Base-by-base conservation (phyloP, 192 early-diverging fungal genomes). In the Gamsiella multidivaricata region DNA sequence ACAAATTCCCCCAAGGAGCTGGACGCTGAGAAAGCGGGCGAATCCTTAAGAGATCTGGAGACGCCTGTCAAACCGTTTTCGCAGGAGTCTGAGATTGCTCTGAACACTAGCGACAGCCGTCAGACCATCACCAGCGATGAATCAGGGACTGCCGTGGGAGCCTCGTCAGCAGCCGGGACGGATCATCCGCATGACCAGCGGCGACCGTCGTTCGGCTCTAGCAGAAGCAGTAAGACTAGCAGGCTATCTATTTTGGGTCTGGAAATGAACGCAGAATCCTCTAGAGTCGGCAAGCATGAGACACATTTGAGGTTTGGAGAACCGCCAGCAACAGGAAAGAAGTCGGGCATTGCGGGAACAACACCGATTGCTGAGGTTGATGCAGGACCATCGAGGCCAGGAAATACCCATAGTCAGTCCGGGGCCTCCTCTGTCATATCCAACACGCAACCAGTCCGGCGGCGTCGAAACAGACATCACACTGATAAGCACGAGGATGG, bases 101-200 rank as follows among this genome's bases (percentile, higher is more conserved):
- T 74, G 31, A 61, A 61, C 15, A 47, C 62, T 14, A 74, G 26
- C 15, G 17, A 53, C 25, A 74, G 71, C 37, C 54, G 59, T 22
- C 62, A 59, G 14, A 73, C 70, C 14, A 46, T 26, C 7, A 42
- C 62, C n/a, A 73, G 70, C 6, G 62, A 73, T n/a, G 39, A 53
- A 4, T 56, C 53, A 1, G 62, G 42, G 5, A 73, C 61, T 7
- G 70, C 70, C 10, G 42, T 60, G 9, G 63, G 63, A 10, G 26
- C 56, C 8, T 65, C 62, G 11, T 74, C 71, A 2, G 47, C 61
- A 15, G 37, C 34, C 15, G 63, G 52, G 17, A 47, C 50, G 3
- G 58, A 61, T 10, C 58, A 22, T 18, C 42, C 39, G 1, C 52
- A 62, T 3, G 54, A 37, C 36, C 12, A 51, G 15, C 17, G 39